phyloP scores from a whole-genome alignment of 306 rosid genomes.

The Oxytropis ochrocephala region DNA sequence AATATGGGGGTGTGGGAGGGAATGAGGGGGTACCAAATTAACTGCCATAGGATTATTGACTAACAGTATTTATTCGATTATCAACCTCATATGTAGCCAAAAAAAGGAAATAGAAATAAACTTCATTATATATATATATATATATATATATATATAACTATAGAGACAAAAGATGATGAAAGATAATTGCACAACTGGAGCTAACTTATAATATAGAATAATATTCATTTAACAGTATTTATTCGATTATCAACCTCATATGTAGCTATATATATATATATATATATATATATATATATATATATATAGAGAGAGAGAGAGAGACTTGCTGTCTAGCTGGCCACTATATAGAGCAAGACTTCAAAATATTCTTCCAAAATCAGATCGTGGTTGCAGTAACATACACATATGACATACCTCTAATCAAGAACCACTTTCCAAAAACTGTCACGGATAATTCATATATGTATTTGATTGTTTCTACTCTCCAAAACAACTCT shows the following conservation, averaged over 20 bases:
- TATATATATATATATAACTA: not conserved
- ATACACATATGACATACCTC: too few relatives aligned
- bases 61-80: not conserved
- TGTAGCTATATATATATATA: too few relatives aligned
- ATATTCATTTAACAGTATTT: not conserved
- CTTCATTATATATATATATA: not conserved
- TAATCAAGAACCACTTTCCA: not conserved
- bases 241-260: too few relatives aligned
- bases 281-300: too few relatives aligned
- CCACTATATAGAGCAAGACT: too few relatives aligned
- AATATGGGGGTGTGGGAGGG: too few relatives aligned
- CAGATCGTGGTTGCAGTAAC: too few relatives aligned
- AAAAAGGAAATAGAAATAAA: too few relatives aligned
- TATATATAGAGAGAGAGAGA: too few relatives aligned
- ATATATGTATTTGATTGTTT: not conserved
- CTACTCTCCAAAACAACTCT: too few relatives aligned
- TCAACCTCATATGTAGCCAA: not conserved
- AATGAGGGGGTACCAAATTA: too few relatives aligned
- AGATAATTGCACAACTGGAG: not conserved
- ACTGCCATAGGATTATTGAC: not conserved
- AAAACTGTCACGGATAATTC: not conserved
- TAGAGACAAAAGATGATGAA: not conserved
- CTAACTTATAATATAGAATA: not conserved
- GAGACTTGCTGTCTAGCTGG: constrained; percentile 1
- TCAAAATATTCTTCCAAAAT: too few relatives aligned